Evolutionary conservation across 139 green algal genomes (phyloP).

Genomic region (Mychonastes homosphaera): DNA sequence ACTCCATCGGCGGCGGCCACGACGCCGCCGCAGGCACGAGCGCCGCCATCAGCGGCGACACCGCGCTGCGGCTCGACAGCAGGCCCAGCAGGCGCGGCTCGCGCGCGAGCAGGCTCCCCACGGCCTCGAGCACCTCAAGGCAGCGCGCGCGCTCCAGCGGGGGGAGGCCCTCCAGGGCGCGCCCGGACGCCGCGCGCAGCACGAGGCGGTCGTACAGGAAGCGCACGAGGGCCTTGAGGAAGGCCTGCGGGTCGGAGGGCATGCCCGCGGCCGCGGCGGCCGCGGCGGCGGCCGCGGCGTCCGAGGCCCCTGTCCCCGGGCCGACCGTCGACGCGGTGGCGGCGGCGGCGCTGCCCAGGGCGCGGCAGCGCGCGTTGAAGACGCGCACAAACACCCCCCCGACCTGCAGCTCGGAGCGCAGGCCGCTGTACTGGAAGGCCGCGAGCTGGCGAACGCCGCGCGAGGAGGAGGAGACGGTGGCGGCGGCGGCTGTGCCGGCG

Average conservation of each 20-base stretch:
- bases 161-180: conserved; percentile 4
- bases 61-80: conserved; percentile 44
- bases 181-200: conserved; percentile 4
- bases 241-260: not conserved
- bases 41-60: conserved; percentile 62
- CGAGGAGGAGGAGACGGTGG: no score
- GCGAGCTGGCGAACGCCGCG: no score
- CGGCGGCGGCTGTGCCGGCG: no score
- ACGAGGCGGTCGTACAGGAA: conserved; percentile 24
- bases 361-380: conserved; percentile 46
- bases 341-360: conserved; percentile 11
- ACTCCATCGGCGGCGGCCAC: no score
- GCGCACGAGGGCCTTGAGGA: conserved; percentile 4
- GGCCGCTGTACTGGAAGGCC: conserved; percentile 10
- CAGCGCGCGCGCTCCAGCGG: not conserved
- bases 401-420: conserved; percentile 61
- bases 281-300: not conserved
- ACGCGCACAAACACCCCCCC: conserved; percentile 82
- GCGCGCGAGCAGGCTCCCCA: conserved; percentile 42
- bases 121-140: conserved; percentile 13
- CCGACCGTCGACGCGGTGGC: conserved; percentile 14
- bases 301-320: not conserved
- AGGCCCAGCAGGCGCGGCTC: conserved; percentile 59
- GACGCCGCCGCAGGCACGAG: no score
- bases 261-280: not conserved